phyloP scores from a whole-genome alignment of 768 basidiomycete genomes.

The Coprinopsis sp. region DNA sequence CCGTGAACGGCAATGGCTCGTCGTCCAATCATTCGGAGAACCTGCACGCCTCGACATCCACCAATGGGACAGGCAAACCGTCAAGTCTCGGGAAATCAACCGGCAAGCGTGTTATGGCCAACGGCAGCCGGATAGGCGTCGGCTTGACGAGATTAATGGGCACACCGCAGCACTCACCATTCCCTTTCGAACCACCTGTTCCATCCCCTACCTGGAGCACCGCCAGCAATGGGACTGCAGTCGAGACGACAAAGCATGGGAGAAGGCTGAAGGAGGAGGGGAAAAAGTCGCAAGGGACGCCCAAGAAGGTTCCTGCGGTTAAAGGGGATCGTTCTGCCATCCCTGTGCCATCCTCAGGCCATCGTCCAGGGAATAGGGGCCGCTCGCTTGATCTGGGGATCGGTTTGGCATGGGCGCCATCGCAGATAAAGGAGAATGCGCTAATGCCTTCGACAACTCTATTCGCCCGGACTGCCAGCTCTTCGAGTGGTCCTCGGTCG shows the following conservation, averaged over 20 bases:
- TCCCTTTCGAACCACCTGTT: conserved; percentile 66
- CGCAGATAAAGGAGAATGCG: conserved; percentile 62
- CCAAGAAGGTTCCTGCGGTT: conserved; percentile 14
- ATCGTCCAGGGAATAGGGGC: conserved; percentile 51
- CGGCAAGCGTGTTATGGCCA: conserved; percentile 31
- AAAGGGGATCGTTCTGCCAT: conserved; percentile 20
- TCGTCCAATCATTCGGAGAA: conserved; percentile 32
- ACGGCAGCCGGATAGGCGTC: conserved; percentile 19
- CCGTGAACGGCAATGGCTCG: conserved; percentile 8
- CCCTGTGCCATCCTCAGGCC: conserved; percentile 30
- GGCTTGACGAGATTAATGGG: conserved; percentile 30
- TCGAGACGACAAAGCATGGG: conserved; percentile 24
- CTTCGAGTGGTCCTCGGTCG: conserved; percentile 24
- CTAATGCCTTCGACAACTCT: conserved; percentile 46
- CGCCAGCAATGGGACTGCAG: conserved; percentile 26
- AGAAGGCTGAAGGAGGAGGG: conserved; percentile 23
- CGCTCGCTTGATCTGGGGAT: conserved; percentile 69
- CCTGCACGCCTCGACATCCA: conserved; percentile 37
- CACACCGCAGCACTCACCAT: conserved; percentile 51
- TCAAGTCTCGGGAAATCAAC: conserved; percentile 58
- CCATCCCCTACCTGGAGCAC: conserved; percentile 43
- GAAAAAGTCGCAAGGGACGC: conserved; percentile 24
- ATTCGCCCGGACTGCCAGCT: conserved; percentile 29
- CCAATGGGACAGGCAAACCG: conserved; percentile 34
- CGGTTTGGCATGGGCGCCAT: conserved; percentile 69